Base-by-base conservation (phyloP, 257 asterid genomes). In the Galeopsis tetrahit region DNA sequence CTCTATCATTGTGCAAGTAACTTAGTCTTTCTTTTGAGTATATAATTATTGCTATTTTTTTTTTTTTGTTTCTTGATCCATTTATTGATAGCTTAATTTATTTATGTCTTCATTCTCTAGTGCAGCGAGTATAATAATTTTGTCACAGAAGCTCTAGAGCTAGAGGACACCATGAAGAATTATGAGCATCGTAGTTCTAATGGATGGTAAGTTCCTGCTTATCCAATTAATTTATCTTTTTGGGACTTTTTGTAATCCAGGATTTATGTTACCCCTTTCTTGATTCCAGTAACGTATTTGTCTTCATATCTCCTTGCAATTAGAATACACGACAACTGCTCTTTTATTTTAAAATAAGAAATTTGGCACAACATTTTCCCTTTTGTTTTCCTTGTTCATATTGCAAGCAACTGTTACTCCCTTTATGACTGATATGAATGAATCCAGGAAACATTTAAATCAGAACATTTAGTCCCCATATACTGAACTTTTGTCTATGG, bases 101-200 rank as follows among this genome's bases (percentile, higher is more conserved):
- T 67, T 67, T 57, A 35, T 79, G 46, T 32, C 76, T 72, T 78
- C 69, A 77, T 73, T 69, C 67, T 81, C 67, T 81, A 72, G 78
- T 79, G 80, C 92, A 86, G 95, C 61, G 96, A 90, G 86, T 90
- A 90, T 68, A 71, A 77, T 77, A 88, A 79, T 52, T 77, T 83
- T 74, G 96, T 88, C 70, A 82, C 74, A 38, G 95, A 88, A 80
- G 92, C 95, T 51, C 83, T 88, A 70, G 95, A 88, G 84, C 82
- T 90, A 81, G 96, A 90, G 80, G 96, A 90, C 80, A 88, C 92
- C 42, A 78, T 88, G 74, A 88, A 86, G 89, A 90, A 83, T 76
- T 83, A 75, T 74, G 89, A 88, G 83, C 88, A 83, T 78, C 66
- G 79, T 40, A 70, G 61, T 70, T 79, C 84, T 57, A 82, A 65